Evolutionary conservation across 2,329 filamentous ascomycete species (phyloP).

Genomic region (Colletotrichum sp.): DNA sequence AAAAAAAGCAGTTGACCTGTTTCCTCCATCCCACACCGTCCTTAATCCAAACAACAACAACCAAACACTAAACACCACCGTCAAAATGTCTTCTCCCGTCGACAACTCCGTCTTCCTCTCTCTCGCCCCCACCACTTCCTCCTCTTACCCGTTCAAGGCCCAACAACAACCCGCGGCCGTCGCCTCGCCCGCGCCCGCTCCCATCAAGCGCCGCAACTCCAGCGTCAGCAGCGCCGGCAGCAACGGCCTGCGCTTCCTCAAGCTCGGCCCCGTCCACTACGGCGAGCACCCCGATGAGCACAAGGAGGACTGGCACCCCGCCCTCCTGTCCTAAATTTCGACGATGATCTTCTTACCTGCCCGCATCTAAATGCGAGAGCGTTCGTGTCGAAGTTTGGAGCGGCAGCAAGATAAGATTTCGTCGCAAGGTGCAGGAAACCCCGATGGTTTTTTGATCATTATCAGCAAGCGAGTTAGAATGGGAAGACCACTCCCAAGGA

Average conservation of each 20-base stretch:
- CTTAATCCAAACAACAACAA: neutral
- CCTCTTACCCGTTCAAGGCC: conserved; percentile 52
- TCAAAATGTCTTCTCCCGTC: conserved; percentile 21
- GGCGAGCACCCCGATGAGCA: conserved; percentile 63
- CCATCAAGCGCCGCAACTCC: conserved; percentile 53
- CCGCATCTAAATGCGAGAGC: neutral
- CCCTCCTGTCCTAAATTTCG: neutral
- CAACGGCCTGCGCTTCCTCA: conserved; percentile 57
- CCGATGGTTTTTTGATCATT: neutral
- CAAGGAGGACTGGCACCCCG: conserved; percentile 40
- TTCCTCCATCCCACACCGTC: neutral
- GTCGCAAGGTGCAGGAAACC: conserved; percentile 6
- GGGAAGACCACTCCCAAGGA: neutral
- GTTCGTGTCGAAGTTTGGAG: neutral
- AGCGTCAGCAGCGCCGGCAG: conserved; percentile 54
- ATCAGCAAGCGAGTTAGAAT: conserved; percentile 3
- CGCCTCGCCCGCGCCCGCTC: conserved; percentile 33
- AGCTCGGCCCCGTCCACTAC: conserved; percentile 69
- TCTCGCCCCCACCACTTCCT: conserved; percentile 63
- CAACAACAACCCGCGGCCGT: conserved; percentile 37
- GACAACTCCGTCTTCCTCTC: conserved; percentile 51
- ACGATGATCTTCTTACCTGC: neutral
- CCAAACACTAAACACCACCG: neutral
- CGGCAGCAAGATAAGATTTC: neutral
- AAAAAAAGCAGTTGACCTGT: conserved; percentile 14